phyloP scores from a whole-genome alignment of 768 basidiomycete genomes.

The Candolleomyces efflorescens region DNA sequence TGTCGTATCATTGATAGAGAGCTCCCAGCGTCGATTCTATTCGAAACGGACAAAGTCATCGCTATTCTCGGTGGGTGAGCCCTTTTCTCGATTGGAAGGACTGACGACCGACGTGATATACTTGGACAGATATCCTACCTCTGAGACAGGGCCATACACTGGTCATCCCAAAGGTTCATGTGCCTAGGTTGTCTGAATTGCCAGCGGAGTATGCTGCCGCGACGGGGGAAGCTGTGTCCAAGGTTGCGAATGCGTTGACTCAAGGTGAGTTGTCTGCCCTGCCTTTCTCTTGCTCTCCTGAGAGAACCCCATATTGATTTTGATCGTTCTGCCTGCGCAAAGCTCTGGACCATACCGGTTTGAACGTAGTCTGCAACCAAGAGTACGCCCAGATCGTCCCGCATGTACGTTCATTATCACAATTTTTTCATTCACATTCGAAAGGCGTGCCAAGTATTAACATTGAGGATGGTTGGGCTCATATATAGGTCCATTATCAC shows the following conservation, averaged over 20 bases:
- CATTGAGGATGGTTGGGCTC: not conserved
- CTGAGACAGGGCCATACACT: constrained; percentile 64
- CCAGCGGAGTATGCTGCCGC: constrained; percentile 56
- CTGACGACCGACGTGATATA: not conserved
- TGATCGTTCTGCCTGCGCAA: not conserved
- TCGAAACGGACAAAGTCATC: constrained; percentile 59
- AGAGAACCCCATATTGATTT: too few species aligned
- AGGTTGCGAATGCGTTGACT: constrained; percentile 58
- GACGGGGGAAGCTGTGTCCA: constrained; percentile 54
- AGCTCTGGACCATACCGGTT: constrained; percentile 61
- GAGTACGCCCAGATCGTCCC: constrained; percentile 79
- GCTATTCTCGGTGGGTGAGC: constrained; percentile 55
- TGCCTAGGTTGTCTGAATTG: constrained; percentile 59
- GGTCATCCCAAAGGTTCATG: constrained; percentile 65
- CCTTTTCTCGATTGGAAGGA: not conserved
- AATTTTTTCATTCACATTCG: not conserved
- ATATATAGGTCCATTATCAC: constrained; percentile 65
- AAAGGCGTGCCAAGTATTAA: too few species aligned
- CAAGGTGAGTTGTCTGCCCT: constrained; percentile 47
- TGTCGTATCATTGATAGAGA: constrained; percentile 59
- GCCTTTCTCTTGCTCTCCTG: too few species aligned
- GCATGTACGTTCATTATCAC: constrained; percentile 45
- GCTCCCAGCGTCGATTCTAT: constrained; percentile 44
- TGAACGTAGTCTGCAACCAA: constrained; percentile 79
- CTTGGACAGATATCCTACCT: constrained; percentile 58